Conservation (phyloP, 2,329 filamentous ascomycete species). For the Penicillium sp. region DNA sequence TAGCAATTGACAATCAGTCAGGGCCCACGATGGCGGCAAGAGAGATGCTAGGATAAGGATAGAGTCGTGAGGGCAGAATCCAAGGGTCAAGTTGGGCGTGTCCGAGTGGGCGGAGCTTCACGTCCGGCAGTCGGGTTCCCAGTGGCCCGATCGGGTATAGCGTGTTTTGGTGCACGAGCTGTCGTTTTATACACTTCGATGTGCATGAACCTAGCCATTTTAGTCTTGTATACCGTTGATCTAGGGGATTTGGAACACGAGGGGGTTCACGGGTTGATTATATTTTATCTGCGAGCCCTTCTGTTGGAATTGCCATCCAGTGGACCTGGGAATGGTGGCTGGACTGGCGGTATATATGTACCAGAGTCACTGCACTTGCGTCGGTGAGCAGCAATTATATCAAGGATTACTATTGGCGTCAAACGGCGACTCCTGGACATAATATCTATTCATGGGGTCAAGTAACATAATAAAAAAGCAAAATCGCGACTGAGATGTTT, state of each 20-base stretch:
- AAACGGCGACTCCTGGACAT: no score
- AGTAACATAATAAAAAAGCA: no score
- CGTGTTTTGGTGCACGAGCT: slow-evolving; percentile 14
- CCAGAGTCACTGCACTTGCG: no score
- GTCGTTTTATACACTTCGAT: not conserved
- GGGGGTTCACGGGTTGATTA: not conserved
- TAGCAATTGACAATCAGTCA: not conserved
- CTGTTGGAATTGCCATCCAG: no score
- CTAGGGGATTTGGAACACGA: not conserved
- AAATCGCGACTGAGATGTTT: no score
- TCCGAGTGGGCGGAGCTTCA: slow-evolving; percentile 12
- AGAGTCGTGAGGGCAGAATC: slow-evolving; percentile 5
- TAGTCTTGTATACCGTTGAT: not conserved
- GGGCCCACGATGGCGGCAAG: not conserved
- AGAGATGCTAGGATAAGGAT: slow-evolving; percentile 16
- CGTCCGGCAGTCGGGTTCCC: slow-evolving; percentile 8
- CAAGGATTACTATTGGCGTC: no score
- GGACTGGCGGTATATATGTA: no score
- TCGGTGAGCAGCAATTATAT: no score
- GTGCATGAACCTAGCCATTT: not conserved
- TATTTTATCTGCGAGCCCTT: no score
- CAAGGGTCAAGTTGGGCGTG: slow-evolving; percentile 16
- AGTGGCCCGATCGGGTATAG: slow-evolving; percentile 22
- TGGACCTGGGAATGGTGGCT: no score
- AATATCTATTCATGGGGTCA: no score